Evolutionary conservation across 2,329 filamentous ascomycete genomes (phyloP).

Genomic region (Stagonosporopsis tanaceti): DNA sequence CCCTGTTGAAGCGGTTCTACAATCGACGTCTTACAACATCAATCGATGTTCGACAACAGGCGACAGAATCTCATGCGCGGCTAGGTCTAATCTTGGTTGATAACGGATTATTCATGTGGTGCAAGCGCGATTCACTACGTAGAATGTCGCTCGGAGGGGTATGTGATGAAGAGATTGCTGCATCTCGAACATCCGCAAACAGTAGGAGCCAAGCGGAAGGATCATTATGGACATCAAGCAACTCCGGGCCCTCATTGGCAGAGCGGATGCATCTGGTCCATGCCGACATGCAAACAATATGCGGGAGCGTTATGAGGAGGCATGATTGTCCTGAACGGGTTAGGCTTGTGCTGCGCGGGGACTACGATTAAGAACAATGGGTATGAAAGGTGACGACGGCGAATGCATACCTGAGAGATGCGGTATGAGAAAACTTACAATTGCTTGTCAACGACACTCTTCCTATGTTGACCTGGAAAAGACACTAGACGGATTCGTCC

Average conservation of each 20-base stretch:
- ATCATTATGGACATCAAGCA: slow-evolving; percentile 5
- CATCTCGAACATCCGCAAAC: neutral
- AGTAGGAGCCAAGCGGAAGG: slow-evolving; percentile 12
- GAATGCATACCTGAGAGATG: slow-evolving; percentile 26
- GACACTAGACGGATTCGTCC: neutral
- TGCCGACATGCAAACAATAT: slow-evolving; percentile 38
- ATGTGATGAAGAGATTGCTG: neutral
- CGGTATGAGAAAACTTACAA: slow-evolving; percentile 23
- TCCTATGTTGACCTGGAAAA: slow-evolving; percentile 15
- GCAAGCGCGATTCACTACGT: neutral
- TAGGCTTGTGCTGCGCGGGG: slow-evolving; percentile 26
- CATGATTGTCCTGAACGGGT: slow-evolving; percentile 30
- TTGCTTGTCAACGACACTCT: slow-evolving; percentile 13
- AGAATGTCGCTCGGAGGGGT: no score
- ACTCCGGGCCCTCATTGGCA: slow-evolving; percentile 26
- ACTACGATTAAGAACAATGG: slow-evolving; percentile 22
- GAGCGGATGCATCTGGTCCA: slow-evolving; percentile 26
- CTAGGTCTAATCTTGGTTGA: neutral
- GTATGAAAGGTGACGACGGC: slow-evolving; percentile 29
- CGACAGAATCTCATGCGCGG: slow-evolving; percentile 25
- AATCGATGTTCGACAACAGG: slow-evolving; percentile 27
- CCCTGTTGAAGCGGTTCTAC: slow-evolving; percentile 29
- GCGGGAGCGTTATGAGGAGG: slow-evolving; percentile 39
- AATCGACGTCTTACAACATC: slow-evolving; percentile 37
- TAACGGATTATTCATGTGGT: neutral